Evolutionary conservation across 495 filamentous ascomycete species (phyloP).

Genomic region (Aspergillus mulundensis): DNA sequence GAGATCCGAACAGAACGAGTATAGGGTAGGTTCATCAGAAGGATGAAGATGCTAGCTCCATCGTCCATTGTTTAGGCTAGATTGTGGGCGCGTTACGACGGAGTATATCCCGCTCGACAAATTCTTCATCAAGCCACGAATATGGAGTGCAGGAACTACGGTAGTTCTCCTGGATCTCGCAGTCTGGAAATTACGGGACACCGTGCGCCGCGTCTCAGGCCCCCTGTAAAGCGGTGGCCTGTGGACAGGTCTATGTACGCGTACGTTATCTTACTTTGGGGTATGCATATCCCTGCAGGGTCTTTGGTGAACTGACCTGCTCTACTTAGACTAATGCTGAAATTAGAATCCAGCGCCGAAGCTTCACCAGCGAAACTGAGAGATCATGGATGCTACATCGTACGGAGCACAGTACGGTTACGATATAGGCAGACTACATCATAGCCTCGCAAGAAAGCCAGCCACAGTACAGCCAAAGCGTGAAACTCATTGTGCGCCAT

Average conservation of each 20-base stretch:
- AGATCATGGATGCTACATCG: background rate
- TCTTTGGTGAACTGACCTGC: background rate
- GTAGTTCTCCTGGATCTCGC: background rate
- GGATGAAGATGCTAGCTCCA: conserved; percentile 1
- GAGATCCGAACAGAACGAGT: conserved; percentile 19
- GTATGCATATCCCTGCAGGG: background rate
- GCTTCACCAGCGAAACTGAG: background rate
- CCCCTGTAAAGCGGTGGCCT: background rate
- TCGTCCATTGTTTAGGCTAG: background rate
- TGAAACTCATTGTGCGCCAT: background rate
- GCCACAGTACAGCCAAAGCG: background rate
- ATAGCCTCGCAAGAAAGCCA: background rate
- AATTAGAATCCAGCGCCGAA: background rate
- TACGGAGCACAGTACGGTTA: background rate
- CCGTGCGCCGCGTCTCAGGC: background rate
- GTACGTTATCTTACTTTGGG: background rate
- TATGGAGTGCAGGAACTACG: background rate
- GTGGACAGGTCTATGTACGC: background rate
- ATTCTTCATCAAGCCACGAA: background rate
- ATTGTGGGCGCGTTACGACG: background rate
- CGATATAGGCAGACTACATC: background rate
- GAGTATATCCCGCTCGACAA: background rate
- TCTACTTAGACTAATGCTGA: background rate
- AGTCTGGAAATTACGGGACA: background rate
- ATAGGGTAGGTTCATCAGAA: conserved; percentile 1